phyloP scores from a whole-genome alignment of 495 filamentous ascomycete genomes.

The Aspergillus saccharolyticus region DNA sequence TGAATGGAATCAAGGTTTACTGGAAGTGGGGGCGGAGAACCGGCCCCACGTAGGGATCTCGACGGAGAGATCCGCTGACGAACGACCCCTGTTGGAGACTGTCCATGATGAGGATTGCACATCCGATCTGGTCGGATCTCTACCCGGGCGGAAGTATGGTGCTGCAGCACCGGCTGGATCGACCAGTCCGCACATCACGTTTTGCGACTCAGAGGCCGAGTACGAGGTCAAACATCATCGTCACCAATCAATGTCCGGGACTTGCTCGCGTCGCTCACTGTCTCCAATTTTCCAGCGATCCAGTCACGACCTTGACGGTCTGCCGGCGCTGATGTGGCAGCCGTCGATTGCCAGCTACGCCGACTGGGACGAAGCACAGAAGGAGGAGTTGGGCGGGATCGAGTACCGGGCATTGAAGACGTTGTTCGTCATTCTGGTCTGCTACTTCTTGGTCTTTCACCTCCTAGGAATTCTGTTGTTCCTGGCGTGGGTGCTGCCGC shows the following conservation, averaged over 20 bases:
- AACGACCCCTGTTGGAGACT: slow-evolving; percentile 4
- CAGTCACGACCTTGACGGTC: not conserved
- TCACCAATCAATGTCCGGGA: slow-evolving; percentile 8
- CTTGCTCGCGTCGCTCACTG: slow-evolving; percentile 7
- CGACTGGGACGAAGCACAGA: slow-evolving; percentile 56
- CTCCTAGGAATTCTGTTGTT: slow-evolving; percentile 60
- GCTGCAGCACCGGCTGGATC: slow-evolving; percentile 4
- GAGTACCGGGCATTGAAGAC: slow-evolving; percentile 83
- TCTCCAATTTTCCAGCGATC: slow-evolving; percentile 5
- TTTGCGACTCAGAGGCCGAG: slow-evolving; percentile 26
- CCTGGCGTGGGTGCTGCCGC: slow-evolving; percentile 64
- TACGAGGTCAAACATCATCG: slow-evolving; percentile 9
- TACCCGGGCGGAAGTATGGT: not conserved
- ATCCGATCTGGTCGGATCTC: not conserved
- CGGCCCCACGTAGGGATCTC: slow-evolving; percentile 21
- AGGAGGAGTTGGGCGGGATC: slow-evolving; percentile 84
- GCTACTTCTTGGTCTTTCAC: slow-evolving; percentile 66
- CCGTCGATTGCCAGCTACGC: slow-evolving; percentile 19
- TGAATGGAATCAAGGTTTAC: slow-evolving; percentile 34
- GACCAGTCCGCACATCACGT: slow-evolving; percentile 45
- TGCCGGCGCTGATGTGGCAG: slow-evolving; percentile 19
- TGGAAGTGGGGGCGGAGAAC: slow-evolving; percentile 40
- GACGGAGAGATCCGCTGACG: slow-evolving; percentile 1
- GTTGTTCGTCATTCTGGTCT: slow-evolving; percentile 60
- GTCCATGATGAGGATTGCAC: slow-evolving; percentile 18